Evolutionary conservation across 2,329 filamentous ascomycete species (phyloP).

Genomic region (Sphaerostilbella broomeana): DNA sequence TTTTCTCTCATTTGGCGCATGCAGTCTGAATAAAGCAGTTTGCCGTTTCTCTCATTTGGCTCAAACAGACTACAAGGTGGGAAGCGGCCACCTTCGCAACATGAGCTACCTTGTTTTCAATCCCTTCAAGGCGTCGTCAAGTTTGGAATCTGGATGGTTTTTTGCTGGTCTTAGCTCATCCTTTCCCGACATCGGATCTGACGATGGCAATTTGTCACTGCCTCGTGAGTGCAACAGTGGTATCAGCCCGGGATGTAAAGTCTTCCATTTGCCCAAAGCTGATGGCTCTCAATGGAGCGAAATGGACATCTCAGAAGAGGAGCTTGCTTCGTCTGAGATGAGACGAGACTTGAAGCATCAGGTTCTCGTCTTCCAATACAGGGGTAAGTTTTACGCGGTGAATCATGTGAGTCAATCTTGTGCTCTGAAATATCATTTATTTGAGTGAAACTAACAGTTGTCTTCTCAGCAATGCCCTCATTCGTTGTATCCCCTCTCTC

Average conservation of each 20-base stretch:
- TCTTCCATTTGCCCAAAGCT: slow-evolving; percentile 44
- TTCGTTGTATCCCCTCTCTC: slow-evolving; percentile 57
- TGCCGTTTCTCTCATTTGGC: too few relatives aligned
- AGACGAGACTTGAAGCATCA: slow-evolving; percentile 46
- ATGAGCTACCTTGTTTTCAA: slow-evolving; percentile 20
- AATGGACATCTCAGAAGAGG: slow-evolving; percentile 30
- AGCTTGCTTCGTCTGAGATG: slow-evolving; percentile 20
- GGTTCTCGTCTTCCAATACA: slow-evolving; percentile 59
- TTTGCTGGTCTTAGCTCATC: slow-evolving; percentile 48
- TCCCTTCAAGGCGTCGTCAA: slow-evolving; percentile 15
- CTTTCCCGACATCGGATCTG: slow-evolving; percentile 45
- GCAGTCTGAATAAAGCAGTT: too few relatives aligned
- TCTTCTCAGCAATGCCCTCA: slow-evolving; percentile 56
- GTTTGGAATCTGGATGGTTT: slow-evolving; percentile 37
- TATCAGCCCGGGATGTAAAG: slow-evolving; percentile 51
- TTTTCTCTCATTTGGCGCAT: too few relatives aligned
- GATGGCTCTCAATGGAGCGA: slow-evolving; percentile 32
- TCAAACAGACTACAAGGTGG: too few relatives aligned
- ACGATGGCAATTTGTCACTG: slow-evolving; percentile 32
- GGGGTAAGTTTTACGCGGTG: slow-evolving; percentile 57
- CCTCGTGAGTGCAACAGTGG: slow-evolving; percentile 31
- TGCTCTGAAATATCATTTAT: background rate
- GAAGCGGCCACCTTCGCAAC: too few relatives aligned
- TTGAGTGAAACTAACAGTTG: background rate
- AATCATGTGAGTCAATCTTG: slow-evolving; percentile 50